phyloP scores from a whole-genome alignment of 108 stramenopile species.

The Asterionellopsis glacialis region DNA sequence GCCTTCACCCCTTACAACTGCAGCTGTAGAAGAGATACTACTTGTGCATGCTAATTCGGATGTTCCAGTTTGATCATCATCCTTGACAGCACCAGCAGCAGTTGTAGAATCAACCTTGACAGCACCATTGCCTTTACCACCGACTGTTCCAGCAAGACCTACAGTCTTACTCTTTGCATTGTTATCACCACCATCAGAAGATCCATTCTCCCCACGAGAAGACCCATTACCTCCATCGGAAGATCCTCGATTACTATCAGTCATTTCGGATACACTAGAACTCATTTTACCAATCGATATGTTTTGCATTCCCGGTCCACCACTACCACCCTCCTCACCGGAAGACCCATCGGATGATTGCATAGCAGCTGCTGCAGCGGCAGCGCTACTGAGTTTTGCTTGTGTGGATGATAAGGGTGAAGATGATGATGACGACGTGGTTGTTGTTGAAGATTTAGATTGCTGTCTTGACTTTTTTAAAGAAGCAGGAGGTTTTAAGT shows the following conservation, averaged over 20 bases:
- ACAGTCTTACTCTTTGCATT: not conserved
- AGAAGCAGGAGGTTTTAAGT: not conserved
- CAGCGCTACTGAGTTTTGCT: too few relatives aligned
- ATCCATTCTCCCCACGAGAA: slow-evolving; percentile 1
- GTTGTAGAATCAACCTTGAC: not conserved
- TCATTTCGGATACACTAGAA: slow-evolving; percentile 64
- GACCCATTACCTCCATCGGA: slow-evolving; percentile 24
- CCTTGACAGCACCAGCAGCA: not conserved
- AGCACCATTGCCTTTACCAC: too few relatives aligned
- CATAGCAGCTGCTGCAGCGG: too few relatives aligned
- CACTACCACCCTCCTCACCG: slow-evolving; percentile 21
- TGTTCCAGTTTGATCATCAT: not conserved
- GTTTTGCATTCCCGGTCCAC: slow-evolving; percentile 36
- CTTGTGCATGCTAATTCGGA: slow-evolving; percentile 13
- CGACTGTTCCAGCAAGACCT: not conserved
- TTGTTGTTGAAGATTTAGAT: too few relatives aligned
- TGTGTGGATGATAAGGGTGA: too few relatives aligned
- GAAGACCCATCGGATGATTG: slow-evolving; percentile 13
- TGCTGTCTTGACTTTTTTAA: too few relatives aligned
- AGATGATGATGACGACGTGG: too few relatives aligned
- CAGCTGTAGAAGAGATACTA: slow-evolving; percentile 65
- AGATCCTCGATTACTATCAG: slow-evolving; percentile 59
- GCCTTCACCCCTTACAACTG: slow-evolving; percentile 42
- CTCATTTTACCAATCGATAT: slow-evolving; percentile 47
- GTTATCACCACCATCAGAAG: slow-evolving; percentile 10